Percentiles rank a stretch among this genome's conserved stretches.
Evolutionary conservation across 208 protist species (phyloP).

Genomic region (Trypanosoma theileri): DNA sequence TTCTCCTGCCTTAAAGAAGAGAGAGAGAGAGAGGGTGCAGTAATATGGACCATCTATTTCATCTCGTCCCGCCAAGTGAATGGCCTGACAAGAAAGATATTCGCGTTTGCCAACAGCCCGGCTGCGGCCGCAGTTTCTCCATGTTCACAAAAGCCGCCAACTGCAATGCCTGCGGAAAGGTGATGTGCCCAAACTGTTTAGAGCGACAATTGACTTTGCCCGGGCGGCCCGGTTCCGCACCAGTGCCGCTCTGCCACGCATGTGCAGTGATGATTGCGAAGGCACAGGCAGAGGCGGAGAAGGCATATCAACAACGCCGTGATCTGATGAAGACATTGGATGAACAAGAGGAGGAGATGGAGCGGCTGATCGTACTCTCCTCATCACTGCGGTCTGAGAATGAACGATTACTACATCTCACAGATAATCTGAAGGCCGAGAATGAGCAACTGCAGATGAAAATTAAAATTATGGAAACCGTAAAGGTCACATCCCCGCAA

Average conservation of each 20-base stretch:
- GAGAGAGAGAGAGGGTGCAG: too few relatives aligned
- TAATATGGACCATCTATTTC: constrained; percentile 21
- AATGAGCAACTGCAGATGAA: constrained; percentile 40
- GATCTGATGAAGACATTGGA: constrained; percentile 54
- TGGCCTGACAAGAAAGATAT: constrained; percentile 38
- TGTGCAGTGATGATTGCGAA: constrained; percentile 47
- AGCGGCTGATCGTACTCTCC: constrained; percentile 41
- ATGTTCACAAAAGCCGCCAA: constrained; percentile 38
- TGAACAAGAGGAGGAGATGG: constrained; percentile 39
- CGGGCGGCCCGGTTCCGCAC: constrained; percentile 31
- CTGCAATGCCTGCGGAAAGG: constrained; percentile 58
- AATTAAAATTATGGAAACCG: constrained; percentile 22
- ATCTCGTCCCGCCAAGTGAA: constrained; percentile 38
- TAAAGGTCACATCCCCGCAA: background rate
- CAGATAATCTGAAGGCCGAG: constrained; percentile 39
- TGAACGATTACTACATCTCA: constrained; percentile 39
- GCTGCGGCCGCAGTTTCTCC: constrained; percentile 50
- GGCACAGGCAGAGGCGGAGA: constrained; percentile 41
- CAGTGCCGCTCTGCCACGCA: constrained; percentile 48
- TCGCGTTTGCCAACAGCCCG: constrained; percentile 27
- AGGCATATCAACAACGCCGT: constrained; percentile 43
- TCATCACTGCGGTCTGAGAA: constrained; percentile 53
- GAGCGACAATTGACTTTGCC: constrained; percentile 44
- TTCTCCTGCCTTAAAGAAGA: too few relatives aligned
- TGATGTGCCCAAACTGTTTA: constrained; percentile 57